Percentiles rank a stretch among this genome's conserved stretches.
These are phyloP conservation scores for Aspergillus ustus DNA, from an alignment of 2,329 filamentous ascomycete genomes.

Conservation along the genomic window DNA sequence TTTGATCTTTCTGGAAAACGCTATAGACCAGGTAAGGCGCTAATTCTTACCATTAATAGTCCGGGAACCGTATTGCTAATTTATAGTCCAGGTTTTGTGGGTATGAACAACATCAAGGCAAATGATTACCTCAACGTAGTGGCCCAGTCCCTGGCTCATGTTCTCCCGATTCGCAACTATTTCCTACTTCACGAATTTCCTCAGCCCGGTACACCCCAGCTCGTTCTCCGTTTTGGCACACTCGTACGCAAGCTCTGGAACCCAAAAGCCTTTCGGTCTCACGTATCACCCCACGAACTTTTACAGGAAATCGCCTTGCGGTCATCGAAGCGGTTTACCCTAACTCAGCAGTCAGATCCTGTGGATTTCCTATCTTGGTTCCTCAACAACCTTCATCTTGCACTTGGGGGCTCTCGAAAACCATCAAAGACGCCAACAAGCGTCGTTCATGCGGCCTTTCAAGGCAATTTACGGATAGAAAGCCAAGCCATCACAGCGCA, in stretches of 20 bases:
- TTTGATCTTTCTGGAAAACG: slow-evolving; percentile 82
- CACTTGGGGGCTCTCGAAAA: slow-evolving; percentile 87
- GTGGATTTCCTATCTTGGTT: slow-evolving; percentile 98
- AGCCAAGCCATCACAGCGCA: slow-evolving; percentile 92
- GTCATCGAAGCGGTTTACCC: slow-evolving; percentile 89
- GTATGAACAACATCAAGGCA: slow-evolving; percentile 99
- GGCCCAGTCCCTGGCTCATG: slow-evolving; percentile 88
- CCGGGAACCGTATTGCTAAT: background rate
- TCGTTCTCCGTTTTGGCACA: slow-evolving; percentile 85
- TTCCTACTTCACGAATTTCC: slow-evolving; percentile 85
- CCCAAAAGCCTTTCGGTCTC: slow-evolving; percentile 89
- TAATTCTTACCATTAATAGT: background rate
- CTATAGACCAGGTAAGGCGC: slow-evolving; percentile 72
- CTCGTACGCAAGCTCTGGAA: slow-evolving; percentile 98
- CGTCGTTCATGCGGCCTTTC: slow-evolving; percentile 90
- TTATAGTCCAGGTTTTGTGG: slow-evolving; percentile 70
- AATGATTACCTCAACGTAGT: slow-evolving; percentile 99
- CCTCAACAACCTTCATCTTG: slow-evolving; percentile 90
- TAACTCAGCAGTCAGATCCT: slow-evolving; percentile 90
- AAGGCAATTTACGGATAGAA: slow-evolving; percentile 89
- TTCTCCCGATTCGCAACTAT: slow-evolving; percentile 86
- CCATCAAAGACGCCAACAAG: slow-evolving; percentile 68
- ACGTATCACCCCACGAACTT: slow-evolving; percentile 96
- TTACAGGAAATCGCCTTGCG: slow-evolving; percentile 90
- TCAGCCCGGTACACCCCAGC: slow-evolving; percentile 67